Conservation (phyloP, 1,284 basidiomycete species). For the Dichomitus squalens region DNA sequence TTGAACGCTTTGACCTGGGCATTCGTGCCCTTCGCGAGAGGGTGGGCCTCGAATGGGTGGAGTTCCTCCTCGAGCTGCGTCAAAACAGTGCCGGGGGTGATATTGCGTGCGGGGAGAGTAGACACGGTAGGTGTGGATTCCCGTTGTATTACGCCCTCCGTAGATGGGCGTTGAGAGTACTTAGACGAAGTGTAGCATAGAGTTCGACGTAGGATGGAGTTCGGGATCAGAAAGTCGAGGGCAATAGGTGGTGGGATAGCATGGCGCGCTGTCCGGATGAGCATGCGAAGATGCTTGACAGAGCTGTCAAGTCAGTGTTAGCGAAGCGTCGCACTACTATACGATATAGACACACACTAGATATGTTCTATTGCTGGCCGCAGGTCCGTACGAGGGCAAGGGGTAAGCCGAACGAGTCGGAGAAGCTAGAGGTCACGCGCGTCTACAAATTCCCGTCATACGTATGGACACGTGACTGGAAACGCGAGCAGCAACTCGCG, state of each 20-base stretch:
- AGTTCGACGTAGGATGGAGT: conserved; percentile 4
- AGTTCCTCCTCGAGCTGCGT: conserved; percentile 12
- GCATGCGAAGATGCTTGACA: conserved; percentile 13
- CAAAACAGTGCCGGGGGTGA: conserved; percentile 11
- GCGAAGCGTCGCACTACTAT: neutral
- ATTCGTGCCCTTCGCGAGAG: conserved; percentile 11
- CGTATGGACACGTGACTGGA: neutral
- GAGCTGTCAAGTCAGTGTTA: neutral
- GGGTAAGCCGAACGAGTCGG: neutral
- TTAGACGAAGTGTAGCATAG: neutral
- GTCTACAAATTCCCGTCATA: neutral
- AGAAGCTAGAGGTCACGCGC: neutral
- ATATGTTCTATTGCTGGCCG: neutral
- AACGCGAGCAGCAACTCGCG: neutral
- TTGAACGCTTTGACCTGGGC: conserved; percentile 22
- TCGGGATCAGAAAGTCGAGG: conserved; percentile 32
- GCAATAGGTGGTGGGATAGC: conserved; percentile 18
- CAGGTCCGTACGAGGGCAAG: no score
- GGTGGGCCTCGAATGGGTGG: conserved; percentile 8
- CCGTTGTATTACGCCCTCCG: neutral
- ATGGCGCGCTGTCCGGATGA: conserved; percentile 21
- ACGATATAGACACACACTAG: neutral
- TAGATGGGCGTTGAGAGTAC: neutral
- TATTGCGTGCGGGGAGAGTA: neutral
- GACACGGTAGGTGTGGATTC: neutral